phyloP scores from a whole-genome alignment of 371 early-diverging fungal species.

The Coemansia sp. region DNA sequence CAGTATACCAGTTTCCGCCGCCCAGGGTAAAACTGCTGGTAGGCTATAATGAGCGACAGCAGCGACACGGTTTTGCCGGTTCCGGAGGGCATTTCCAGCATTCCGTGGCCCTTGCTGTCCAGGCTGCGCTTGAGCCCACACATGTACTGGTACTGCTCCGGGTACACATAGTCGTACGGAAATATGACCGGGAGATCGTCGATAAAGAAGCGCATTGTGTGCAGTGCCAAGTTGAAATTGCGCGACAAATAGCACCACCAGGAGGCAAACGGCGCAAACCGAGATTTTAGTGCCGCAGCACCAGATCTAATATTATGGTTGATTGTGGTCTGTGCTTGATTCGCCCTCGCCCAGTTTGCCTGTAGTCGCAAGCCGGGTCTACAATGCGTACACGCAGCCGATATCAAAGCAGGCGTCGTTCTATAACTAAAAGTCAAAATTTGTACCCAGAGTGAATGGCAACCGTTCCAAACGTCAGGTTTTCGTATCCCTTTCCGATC shows the following conservation, averaged over 20 bases:
- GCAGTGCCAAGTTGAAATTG: no score
- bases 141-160: slow-evolving; percentile 99
- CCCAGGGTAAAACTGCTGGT: slow-evolving; percentile 88
- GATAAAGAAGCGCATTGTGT: slow-evolving; percentile 66
- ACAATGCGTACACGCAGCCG: no score
- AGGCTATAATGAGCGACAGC: slow-evolving; percentile 96
- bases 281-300: not conserved
- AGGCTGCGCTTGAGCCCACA: slow-evolving; percentile 90
- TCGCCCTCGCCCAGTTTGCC: no score
- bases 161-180: slow-evolving; percentile 99
- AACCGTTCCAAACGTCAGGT: slow-evolving; percentile 95
- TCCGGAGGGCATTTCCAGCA: slow-evolving; percentile 99
- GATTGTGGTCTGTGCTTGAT: no score
- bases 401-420: no score
- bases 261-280: no score
- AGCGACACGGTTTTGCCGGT: slow-evolving; percentile 99
- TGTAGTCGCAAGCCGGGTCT: no score
- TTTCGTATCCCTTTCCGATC: slow-evolving; percentile 87
- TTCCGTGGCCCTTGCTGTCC: slow-evolving; percentile 75
- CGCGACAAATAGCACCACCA: no score
- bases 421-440: slow-evolving; percentile 17
- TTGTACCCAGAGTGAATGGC: slow-evolving; percentile 94
- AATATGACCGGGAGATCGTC: slow-evolving; percentile 96
- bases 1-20: slow-evolving; percentile 97
- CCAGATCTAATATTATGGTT: not conserved